Evolutionary conservation across 805 yeast genomes (phyloP).

Genomic region (Candida awuae): DNA sequence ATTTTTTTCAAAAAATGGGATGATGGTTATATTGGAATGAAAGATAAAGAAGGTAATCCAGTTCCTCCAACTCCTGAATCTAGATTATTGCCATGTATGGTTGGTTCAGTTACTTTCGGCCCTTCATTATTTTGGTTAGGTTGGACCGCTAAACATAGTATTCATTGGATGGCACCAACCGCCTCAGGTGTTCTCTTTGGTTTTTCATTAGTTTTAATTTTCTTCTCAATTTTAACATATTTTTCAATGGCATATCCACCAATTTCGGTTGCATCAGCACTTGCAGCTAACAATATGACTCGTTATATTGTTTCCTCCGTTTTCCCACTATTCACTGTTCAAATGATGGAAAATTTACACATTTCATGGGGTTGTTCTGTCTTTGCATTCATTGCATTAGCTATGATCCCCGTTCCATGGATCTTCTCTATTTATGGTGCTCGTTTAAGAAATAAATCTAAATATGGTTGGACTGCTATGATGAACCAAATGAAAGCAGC

Average conservation of each 20-base stretch:
- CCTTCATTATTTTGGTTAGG: slow-evolving; percentile 72
- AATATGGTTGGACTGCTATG: slow-evolving; percentile 51
- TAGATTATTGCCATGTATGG: slow-evolving; percentile 50
- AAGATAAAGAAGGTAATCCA: slow-evolving; percentile 48
- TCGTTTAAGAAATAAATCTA: slow-evolving; percentile 44
- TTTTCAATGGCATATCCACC: slow-evolving; percentile 71
- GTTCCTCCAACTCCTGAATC: slow-evolving; percentile 53
- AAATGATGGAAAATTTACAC: slow-evolving; percentile 66
- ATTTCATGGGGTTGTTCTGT: slow-evolving; percentile 75
- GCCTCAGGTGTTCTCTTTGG: slow-evolving; percentile 77
- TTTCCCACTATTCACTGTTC: slow-evolving; percentile 79
- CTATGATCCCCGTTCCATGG: slow-evolving; percentile 71
- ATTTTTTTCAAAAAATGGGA: slow-evolving; percentile 48
- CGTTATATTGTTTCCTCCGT: slow-evolving; percentile 71
- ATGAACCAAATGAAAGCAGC: slow-evolving; percentile 12
- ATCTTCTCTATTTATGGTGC: slow-evolving; percentile 54
- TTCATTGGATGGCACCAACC: slow-evolving; percentile 73
- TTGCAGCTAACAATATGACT: slow-evolving; percentile 79
- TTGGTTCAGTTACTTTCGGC: slow-evolving; percentile 63
- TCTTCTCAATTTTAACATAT: slow-evolving; percentile 62
- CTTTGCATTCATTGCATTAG: slow-evolving; percentile 58
- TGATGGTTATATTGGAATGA: slow-evolving; percentile 52
- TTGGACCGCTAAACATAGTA: slow-evolving; percentile 55
- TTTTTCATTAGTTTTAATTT: slow-evolving; percentile 61
- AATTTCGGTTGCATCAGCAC: slow-evolving; percentile 70